Percentiles rank a stretch among this genome's conserved stretches.
These are phyloP conservation scores for Orbilia quercus DNA, from an alignment of 2,329 filamentous ascomycete species.

Conservation along the genomic window DNA sequence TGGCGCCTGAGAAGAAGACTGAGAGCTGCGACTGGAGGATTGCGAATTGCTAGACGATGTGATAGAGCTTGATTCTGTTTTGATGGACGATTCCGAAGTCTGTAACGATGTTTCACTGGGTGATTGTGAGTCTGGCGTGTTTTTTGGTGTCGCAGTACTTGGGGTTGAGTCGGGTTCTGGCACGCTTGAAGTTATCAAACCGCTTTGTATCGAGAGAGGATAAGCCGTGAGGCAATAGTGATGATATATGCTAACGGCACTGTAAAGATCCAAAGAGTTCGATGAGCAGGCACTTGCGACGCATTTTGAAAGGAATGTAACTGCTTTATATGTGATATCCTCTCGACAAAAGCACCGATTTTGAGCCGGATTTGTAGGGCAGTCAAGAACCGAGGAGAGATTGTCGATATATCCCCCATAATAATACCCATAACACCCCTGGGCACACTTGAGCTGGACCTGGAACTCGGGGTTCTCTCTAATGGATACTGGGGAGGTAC, in stretches of 20 bases:
- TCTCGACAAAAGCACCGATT: constrained; percentile 2
- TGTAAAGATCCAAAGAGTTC: background rate
- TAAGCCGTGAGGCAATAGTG: background rate
- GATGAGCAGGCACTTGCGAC: background rate
- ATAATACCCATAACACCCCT: too few relatives aligned
- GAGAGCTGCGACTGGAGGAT: too few relatives aligned
- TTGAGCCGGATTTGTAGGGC: background rate
- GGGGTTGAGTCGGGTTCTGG: too few relatives aligned
- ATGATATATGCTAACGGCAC: background rate
- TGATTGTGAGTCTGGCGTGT: too few relatives aligned
- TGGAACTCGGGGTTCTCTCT: too few relatives aligned
- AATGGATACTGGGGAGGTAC: too few relatives aligned
- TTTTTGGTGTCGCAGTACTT: background rate
- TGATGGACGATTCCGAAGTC: background rate
- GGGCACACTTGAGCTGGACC: too few relatives aligned
- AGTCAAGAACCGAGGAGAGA: too few relatives aligned
- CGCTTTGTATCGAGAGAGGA: background rate
- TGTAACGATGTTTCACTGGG: too few relatives aligned
- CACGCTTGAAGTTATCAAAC: background rate
- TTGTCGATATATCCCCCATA: too few relatives aligned
- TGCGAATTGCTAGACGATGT: background rate
- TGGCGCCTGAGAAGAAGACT: too few relatives aligned
- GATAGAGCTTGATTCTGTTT: background rate
- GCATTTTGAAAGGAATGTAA: background rate
- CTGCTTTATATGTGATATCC: background rate